Conservation (phyloP, 2,329 filamentous ascomycete species). For the Xylaria sp. region DNA sequence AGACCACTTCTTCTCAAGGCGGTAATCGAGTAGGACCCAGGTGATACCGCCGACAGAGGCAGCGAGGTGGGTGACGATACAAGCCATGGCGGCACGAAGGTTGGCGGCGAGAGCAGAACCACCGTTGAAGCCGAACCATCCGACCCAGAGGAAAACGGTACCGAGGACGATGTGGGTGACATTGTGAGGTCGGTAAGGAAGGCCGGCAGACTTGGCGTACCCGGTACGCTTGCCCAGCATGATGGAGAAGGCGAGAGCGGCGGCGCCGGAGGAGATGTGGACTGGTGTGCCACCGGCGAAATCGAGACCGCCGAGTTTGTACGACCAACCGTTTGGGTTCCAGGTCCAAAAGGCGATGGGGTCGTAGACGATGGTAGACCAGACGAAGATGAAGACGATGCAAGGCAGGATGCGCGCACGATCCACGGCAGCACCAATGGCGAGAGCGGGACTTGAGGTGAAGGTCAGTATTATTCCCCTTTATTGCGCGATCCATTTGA, state of each 20-base stretch:
- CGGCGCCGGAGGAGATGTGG: constrained; percentile 77
- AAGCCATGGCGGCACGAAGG: constrained; percentile 88
- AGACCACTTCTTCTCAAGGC: constrained; percentile 92
- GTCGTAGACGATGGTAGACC: constrained; percentile 77
- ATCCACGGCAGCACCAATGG: constrained; percentile 70
- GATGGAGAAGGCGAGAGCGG: constrained; percentile 77
- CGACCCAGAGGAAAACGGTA: constrained; percentile 85
- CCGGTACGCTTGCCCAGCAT: constrained; percentile 77
- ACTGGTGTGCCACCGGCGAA: constrained; percentile 81
- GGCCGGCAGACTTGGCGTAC: constrained; percentile 69
- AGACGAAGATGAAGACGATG: constrained; percentile 75
- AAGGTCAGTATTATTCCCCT: constrained; percentile 9
- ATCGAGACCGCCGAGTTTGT: constrained; percentile 74
- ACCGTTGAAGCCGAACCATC: constrained; percentile 97
- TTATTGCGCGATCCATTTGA: not conserved
- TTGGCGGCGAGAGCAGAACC: constrained; percentile 84
- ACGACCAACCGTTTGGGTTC: constrained; percentile 79
- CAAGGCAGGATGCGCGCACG: constrained; percentile 71
- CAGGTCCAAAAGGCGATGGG: constrained; percentile 82
- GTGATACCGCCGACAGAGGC: constrained; percentile 84
- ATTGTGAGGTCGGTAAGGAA: constrained; percentile 77
- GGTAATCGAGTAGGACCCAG: constrained; percentile 88
- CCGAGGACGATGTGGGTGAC: constrained; percentile 79
- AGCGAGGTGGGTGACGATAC: constrained; percentile 87
- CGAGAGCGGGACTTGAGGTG: constrained; percentile 61